Percentiles rank a stretch among this genome's conserved stretches.
Conservation (phyloP, 305 asterid genomes). For the Petunia hybrid region DNA sequence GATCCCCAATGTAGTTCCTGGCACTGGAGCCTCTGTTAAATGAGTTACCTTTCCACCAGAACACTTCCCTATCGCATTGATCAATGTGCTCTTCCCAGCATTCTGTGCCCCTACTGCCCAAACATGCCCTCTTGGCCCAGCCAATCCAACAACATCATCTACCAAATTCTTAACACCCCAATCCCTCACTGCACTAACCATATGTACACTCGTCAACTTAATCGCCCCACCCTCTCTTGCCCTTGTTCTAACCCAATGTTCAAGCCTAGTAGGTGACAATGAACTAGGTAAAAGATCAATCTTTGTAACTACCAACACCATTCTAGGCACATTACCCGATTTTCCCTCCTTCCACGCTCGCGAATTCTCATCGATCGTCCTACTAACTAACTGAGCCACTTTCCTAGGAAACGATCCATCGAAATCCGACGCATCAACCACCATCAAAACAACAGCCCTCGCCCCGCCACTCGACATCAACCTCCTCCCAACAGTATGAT, state of each 20-base stretch:
- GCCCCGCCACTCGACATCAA: conserved; percentile 64
- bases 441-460: conserved; percentile 71
- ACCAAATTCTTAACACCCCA: conserved; percentile 90
- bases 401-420: conserved; percentile 89
- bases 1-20: conserved; percentile 90
- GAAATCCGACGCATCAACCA: conserved; percentile 88
- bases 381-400: conserved; percentile 68
- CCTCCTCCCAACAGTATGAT: conserved; percentile 86
- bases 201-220: conserved; percentile 71
- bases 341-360: conserved; percentile 83
- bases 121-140: conserved; percentile 82
- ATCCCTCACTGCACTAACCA: conserved; percentile 83
- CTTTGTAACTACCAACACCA: conserved; percentile 78
- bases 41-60: conserved; percentile 64
- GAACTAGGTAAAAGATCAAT: conserved; percentile 86
- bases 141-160: conserved; percentile 73
- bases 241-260: conserved; percentile 84
- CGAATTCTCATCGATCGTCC: conserved; percentile 67
- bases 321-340: conserved; percentile 81
- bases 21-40: conserved; percentile 88
- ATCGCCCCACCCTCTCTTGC: conserved; percentile 82
- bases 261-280: conserved; percentile 82
- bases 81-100: conserved; percentile 88
- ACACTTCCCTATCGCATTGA: conserved; percentile 75
- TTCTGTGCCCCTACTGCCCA: conserved; percentile 97